phyloP scores from a whole-genome alignment of 192 early-diverging fungal genomes.

The Pecoramyces ruminantium region DNA sequence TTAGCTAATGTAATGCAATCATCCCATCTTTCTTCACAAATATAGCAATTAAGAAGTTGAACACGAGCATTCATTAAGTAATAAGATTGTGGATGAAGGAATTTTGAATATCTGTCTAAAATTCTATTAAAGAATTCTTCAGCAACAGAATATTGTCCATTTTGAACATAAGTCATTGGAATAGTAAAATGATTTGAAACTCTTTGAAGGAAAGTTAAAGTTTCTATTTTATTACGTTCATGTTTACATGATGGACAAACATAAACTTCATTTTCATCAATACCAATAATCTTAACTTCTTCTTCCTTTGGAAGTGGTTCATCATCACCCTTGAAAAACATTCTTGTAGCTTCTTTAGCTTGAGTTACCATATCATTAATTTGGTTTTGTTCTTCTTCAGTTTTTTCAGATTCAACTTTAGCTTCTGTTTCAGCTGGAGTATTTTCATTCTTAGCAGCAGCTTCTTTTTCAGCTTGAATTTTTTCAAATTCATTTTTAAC shows the following conservation, averaged over 20 bases:
- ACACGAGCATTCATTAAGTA: not conserved
- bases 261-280: not conserved
- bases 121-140: not conserved
- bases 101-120: not conserved
- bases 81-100: not conserved
- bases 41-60: not conserved
- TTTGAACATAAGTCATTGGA: not conserved
- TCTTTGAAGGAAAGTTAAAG: not conserved
- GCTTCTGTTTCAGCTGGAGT: not conserved
- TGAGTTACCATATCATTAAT: not conserved
- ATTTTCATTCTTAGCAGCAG: not conserved
- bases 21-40: not conserved
- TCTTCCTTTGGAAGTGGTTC: not conserved
- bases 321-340: not conserved
- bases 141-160: not conserved
- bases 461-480: not conserved
- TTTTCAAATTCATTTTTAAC: not conserved
- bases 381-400: not conserved
- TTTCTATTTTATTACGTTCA: not conserved
- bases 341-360: not conserved
- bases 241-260: not conserved
- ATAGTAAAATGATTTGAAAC: not conserved
- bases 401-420: not conserved
- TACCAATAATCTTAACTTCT: not conserved
- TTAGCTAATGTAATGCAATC: not conserved